A percentile compares a stretch with the other conserved stretches of the same genome.
Conservation (phyloP, 495 filamentous ascomycete genomes). For the Xanthoparmelia taractica region DNA sequence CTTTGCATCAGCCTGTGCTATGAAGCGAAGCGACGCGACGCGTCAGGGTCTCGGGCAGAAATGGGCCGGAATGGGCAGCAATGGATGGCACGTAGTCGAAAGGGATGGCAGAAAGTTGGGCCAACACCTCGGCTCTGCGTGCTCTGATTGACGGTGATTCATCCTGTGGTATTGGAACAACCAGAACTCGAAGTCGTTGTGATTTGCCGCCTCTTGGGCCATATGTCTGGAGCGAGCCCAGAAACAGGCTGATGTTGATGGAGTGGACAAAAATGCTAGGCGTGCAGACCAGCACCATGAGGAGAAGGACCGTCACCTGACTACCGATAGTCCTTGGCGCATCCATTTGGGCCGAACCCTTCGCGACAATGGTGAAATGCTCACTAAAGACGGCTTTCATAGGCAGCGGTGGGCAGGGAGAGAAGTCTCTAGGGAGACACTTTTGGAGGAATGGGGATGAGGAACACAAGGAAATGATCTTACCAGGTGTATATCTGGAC, state of each 20-base stretch:
- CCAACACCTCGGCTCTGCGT: background rate
- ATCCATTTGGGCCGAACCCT: background rate
- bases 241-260: background rate
- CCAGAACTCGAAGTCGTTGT: background rate
- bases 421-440: no score
- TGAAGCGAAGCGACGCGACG: background rate
- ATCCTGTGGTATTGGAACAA: background rate
- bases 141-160: background rate
- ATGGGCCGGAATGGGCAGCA: background rate
- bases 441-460: background rate
- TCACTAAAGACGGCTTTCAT: background rate
- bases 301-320: background rate
- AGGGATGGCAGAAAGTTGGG: background rate
- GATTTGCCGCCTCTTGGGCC: background rate
- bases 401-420: background rate
- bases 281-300: background rate
- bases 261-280: background rate
- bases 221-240: background rate
- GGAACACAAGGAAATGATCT: background rate
- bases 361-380: background rate
- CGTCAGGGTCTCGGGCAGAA: background rate
- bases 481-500: slow-evolving; percentile 1
- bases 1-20: background rate
- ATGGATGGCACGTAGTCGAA: background rate
- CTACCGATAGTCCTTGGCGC: background rate